A percentile compares a stretch with the other conserved stretches of the same genome.
These are phyloP conservation scores for Fusarium sp. DNA, from an alignment of 2,329 filamentous ascomycete species.

Conservation along the genomic window DNA sequence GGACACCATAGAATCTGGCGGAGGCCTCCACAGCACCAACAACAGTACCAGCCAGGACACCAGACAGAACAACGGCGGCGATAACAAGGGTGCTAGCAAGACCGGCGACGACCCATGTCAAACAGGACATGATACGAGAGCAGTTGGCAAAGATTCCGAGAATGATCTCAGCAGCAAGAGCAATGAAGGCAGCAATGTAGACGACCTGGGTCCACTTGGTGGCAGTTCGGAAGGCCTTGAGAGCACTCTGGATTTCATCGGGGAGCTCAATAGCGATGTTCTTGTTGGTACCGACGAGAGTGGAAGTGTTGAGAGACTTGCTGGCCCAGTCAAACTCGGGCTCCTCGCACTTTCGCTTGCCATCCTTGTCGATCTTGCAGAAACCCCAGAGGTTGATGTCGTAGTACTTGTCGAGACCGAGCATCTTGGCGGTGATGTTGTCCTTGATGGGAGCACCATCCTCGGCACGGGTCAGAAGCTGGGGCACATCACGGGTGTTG, in stretches of 20 bases:
- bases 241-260: constrained; percentile 70
- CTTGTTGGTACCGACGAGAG: constrained; percentile 57
- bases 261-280: constrained; percentile 73
- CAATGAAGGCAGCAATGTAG: constrained; percentile 78
- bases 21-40: constrained; percentile 64
- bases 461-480: constrained; percentile 64
- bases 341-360: constrained; percentile 73
- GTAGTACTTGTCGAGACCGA: constrained; percentile 80
- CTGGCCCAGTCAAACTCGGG: constrained; percentile 81
- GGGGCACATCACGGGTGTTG: constrained; percentile 43
- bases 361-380: constrained; percentile 72
- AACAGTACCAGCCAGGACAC: constrained; percentile 77
- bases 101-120: constrained; percentile 80
- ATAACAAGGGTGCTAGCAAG: constrained; percentile 67
- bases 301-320: constrained; percentile 74
- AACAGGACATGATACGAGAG: constrained; percentile 82
- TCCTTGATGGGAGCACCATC: constrained; percentile 32
- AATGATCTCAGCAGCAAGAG: constrained; percentile 77
- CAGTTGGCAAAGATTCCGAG: constrained; percentile 86
- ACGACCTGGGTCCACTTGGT: constrained; percentile 85
- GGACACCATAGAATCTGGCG: constrained; percentile 77
- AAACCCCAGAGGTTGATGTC: constrained; percentile 87
- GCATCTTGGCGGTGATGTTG: constrained; percentile 67
- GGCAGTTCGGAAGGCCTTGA: constrained; percentile 79
- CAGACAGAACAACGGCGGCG: constrained; percentile 77